Evolutionary conservation across 495 filamentous ascomycete genomes (phyloP), one percentile per base, ranked within the genome.

Genomic region (Aspergillus affinis): DNA sequence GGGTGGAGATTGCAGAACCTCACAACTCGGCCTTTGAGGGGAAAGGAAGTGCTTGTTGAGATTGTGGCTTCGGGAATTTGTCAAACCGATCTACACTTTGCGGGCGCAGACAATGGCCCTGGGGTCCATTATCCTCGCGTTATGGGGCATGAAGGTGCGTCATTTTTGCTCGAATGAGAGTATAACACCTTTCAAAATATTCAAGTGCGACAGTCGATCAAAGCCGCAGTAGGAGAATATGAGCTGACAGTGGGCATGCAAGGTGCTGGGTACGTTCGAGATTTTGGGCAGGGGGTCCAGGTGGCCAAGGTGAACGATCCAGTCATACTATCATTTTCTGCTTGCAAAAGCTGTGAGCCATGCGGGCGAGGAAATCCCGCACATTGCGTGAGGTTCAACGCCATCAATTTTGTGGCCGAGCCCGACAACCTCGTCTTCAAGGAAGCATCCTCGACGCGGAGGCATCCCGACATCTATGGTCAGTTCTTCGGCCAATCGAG

Each of bases 261-360:
- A 68, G 68, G 80, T 27, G 71, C 78, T 6, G 81, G 81, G 17
- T 63, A 76, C 29, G 68, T 84, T 9, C 62, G 73, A 48, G 66
- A 64, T 12, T 32, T 78, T 20, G 81, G 81, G 19, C 68, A 69
- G 32, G 60, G 66, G 1, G 70, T 73, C 27, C 69, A 69, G 8
- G 57, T 68, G n/a, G 68, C 78, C 15, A 58, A 67, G 47, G 59
- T 68, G 4, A 78, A 76, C 19, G 79, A 83, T 64, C 68, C 73
- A 18, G 78, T 79, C 53, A 67, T 79, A 59, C 64, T 78, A 50
- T 73, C 72, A 30, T 78, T 78, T 61, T 69, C 68, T 6, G 61
- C 67, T 47, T 78, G 75, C 65, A 48, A 65, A 13, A 45, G 54
- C 20, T 79, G 76, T 63, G 26, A 56, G 41, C 57, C 32, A 8